Conservation (phyloP, 768 basidiomycete genomes). For the Sistotremastrum niveocremeum region DNA sequence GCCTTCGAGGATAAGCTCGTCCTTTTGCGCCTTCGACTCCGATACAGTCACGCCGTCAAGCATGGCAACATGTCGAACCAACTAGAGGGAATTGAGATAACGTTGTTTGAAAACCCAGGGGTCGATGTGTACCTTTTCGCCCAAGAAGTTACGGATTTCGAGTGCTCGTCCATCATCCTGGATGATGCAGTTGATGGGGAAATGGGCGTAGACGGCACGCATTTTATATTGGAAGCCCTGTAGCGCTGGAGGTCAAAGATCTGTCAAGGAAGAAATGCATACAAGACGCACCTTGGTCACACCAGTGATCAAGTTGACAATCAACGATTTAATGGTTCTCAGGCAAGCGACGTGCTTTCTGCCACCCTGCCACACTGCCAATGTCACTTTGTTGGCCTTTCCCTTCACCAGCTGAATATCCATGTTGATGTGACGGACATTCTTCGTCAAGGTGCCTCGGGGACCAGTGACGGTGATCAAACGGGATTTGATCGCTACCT, state of each 20-base stretch:
- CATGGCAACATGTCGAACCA: slow-evolving; percentile 87
- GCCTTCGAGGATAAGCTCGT: slow-evolving; percentile 87
- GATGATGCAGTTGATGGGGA: slow-evolving; percentile 98
- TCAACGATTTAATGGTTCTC: slow-evolving; percentile 87
- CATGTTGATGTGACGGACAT: slow-evolving; percentile 88
- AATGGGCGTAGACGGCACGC: slow-evolving; percentile 99
- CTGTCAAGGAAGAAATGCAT: neutral
- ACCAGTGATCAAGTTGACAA: slow-evolving; percentile 95
- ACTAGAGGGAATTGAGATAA: slow-evolving; percentile 31
- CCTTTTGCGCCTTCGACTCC: slow-evolving; percentile 88
- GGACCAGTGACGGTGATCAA: slow-evolving; percentile 87
- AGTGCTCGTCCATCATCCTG: slow-evolving; percentile 55
- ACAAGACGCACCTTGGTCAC: slow-evolving; percentile 68
- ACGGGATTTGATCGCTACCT: slow-evolving; percentile 80
- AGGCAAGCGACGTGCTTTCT: slow-evolving; percentile 99
- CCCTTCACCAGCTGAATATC: slow-evolving; percentile 76
- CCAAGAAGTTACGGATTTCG: slow-evolving; percentile 92
- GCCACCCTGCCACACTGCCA: slow-evolving; percentile 96
- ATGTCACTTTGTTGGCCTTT: slow-evolving; percentile 66
- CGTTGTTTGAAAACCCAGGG: neutral
- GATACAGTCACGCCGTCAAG: slow-evolving; percentile 69
- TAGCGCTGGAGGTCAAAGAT: neutral
- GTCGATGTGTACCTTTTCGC: slow-evolving; percentile 62
- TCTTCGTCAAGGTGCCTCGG: slow-evolving; percentile 85
- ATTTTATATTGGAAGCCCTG: slow-evolving; percentile 99